Base-by-base conservation (phyloP, 345 rosid species). In the Geranium rotundifolium region DNA sequence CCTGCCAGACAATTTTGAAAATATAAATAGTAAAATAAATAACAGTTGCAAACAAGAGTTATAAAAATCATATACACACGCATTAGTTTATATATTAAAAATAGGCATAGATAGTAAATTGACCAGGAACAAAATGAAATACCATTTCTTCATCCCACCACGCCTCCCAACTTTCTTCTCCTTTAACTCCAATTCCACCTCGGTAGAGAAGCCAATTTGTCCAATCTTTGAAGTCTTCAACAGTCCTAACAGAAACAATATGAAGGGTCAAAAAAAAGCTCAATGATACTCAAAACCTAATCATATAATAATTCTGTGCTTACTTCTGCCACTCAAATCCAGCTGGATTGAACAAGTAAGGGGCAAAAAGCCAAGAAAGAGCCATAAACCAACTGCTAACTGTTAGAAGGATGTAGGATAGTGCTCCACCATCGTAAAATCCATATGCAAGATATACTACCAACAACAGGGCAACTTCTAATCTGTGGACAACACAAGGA, bases 101-200 rank as follows among this genome's bases (percentile, higher is more conserved):
- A 31, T 3, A 31, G 7, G 7, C 4, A 7, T 2, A 7, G 3
- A 7, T 31, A 31, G 37, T 3, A 31, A 31, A 31, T 31, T 7
- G 7, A 31, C 37, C 37, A 31, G 37, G 37, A 31, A 31, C 37
- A 31, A 31, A 27, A 61, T 19, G 7, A 4, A 60, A 65, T 89
- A 92, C 99, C 90, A 90, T 75, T 70, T 93, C 97, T 63, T 93
- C 96, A 62, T 93, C 99, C 99, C 99, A 93, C 97, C 99, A 93
- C 39, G 99, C 96, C 79, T 93, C 99, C 99, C 99, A 93, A 76
- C 99, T 93, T 75, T 93, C 95, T 67, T 69, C 95, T 69, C 99
- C 99, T 80, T 88, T 93, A 23, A 93, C 99, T 63, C 99, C 99
- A 66, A 93, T 90, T 72, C 99, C 99, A 65, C 99, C 99, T 82